phyloP scores from a whole-genome alignment of 164 flowering plant species.

The Taxillus chinensis region DNA sequence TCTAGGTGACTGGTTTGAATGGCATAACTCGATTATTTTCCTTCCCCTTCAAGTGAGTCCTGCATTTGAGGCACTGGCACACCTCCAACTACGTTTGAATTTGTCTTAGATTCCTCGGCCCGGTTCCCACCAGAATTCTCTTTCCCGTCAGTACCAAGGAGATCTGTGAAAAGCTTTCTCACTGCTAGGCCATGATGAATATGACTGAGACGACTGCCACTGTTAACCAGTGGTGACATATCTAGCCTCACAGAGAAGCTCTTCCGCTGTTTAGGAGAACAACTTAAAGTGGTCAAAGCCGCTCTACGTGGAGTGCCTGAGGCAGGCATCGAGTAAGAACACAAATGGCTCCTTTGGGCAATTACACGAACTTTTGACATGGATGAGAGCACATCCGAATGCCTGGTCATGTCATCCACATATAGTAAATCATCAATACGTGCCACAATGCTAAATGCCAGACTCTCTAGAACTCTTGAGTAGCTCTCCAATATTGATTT shows the following conservation, averaged over 20 bases:
- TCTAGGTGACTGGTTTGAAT: too few species aligned
- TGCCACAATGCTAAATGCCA: slow-evolving; percentile 55
- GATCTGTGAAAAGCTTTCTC: slow-evolving; percentile 42
- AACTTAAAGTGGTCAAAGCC: slow-evolving; percentile 33
- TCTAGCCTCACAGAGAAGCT: slow-evolving; percentile 27
- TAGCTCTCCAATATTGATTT: slow-evolving; percentile 65
- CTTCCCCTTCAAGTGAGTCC: too few species aligned
- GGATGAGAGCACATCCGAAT: slow-evolving; percentile 45
- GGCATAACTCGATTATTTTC: too few species aligned
- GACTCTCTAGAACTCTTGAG: slow-evolving; percentile 64
- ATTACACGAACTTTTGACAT: slow-evolving; percentile 28
- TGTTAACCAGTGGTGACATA: slow-evolving; percentile 19
- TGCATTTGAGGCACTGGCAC: too few species aligned
- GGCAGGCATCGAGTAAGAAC: slow-evolving; percentile 24
- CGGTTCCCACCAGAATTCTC: slow-evolving; percentile 11
- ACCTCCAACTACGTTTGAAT: background rate
- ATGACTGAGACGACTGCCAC: slow-evolving; percentile 16
- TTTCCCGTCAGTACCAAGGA: slow-evolving; percentile 26
- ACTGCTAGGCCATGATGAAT: slow-evolving; percentile 30
- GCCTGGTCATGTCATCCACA: slow-evolving; percentile 49
- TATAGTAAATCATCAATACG: slow-evolving; percentile 54
- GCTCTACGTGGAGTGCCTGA: slow-evolving; percentile 32
- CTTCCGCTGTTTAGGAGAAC: slow-evolving; percentile 29
- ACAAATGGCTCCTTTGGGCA: slow-evolving; percentile 20
- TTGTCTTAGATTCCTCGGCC: slow-evolving; percentile 7